phyloP scores from a whole-genome alignment of 1,284 basidiomycete genomes.

The Mycena citricolor region DNA sequence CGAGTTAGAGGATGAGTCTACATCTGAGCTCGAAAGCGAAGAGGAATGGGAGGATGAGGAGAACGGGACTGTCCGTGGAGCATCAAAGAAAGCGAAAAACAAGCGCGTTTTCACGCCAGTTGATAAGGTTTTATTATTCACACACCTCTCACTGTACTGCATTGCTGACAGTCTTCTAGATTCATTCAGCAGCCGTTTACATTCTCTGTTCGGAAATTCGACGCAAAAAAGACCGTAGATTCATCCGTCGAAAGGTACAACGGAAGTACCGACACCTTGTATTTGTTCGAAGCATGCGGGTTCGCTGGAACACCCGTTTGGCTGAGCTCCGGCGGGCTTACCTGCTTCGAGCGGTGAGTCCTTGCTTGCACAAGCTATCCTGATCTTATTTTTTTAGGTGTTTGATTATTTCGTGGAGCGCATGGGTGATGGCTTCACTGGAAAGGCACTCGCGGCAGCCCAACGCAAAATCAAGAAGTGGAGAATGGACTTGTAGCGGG shows the following conservation, averaged over 20 bases:
- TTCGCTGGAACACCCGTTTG: conserved; percentile 16
- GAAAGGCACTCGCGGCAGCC: conserved; percentile 2
- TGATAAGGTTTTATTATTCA: not conserved
- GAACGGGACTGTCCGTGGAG: not conserved
- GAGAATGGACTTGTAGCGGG: no score
- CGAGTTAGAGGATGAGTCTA: not conserved
- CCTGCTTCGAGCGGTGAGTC: conserved; percentile 6
- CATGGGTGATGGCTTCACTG: conserved; percentile 4
- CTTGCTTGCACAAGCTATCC: no score
- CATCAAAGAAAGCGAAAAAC: conserved; percentile 1
- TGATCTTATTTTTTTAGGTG: conserved; percentile 7
- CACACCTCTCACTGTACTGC: not conserved
- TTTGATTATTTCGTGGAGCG: conserved; percentile 12
- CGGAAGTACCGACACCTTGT: not conserved
- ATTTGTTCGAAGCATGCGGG: conserved; percentile 17
- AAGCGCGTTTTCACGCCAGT: not conserved
- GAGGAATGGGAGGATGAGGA: not conserved
- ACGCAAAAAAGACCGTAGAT: not conserved
- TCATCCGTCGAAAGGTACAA: not conserved
- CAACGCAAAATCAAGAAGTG: conserved; percentile 10
- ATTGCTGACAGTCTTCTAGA: not conserved
- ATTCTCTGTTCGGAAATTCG: conserved; percentile 5
- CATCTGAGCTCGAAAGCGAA: not conserved
- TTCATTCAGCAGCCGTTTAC: conserved; percentile 1
- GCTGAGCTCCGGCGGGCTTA: conserved; percentile 13